Percentiles rank a stretch among this genome's conserved stretches.
Evolutionary conservation across 768 basidiomycete genomes (phyloP).

Genomic region (Auricularia sp.): DNA sequence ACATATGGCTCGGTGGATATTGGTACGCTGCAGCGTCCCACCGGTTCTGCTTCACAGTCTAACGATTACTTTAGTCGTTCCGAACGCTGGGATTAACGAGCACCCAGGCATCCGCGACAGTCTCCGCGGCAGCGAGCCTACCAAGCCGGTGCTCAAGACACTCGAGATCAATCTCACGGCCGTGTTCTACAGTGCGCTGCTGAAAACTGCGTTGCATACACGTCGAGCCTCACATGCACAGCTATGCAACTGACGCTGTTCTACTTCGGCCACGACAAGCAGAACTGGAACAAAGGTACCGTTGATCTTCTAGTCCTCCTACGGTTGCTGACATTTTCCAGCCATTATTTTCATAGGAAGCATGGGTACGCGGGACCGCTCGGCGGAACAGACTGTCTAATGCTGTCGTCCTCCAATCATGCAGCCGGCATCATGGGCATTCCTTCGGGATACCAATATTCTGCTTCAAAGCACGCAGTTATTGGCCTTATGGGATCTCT

Average conservation of each 20-base stretch:
- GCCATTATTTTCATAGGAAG: slow-evolving; percentile 44
- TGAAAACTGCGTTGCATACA: neutral
- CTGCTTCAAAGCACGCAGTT: slow-evolving; percentile 44
- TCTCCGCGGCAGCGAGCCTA: slow-evolving; percentile 15
- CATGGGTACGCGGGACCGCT: slow-evolving; percentile 30
- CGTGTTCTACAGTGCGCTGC: slow-evolving; percentile 2
- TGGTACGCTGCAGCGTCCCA: slow-evolving; percentile 21
- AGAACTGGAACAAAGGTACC: slow-evolving; percentile 6
- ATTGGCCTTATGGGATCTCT: slow-evolving; percentile 44
- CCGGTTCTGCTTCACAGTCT: neutral
- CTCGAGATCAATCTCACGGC: slow-evolving; percentile 25
- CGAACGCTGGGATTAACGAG: neutral
- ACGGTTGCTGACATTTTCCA: slow-evolving; percentile 24
- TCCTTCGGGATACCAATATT: slow-evolving; percentile 37
- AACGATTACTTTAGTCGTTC: neutral
- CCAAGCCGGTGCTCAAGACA: slow-evolving; percentile 33
- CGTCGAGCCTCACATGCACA: slow-evolving; percentile 12
- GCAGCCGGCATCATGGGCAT: slow-evolving; percentile 42
- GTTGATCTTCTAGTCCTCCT: neutral
- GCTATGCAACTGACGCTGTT: slow-evolving; percentile 41
- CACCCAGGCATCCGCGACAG: neutral
- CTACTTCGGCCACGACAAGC: slow-evolving; percentile 33
- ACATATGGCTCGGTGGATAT: slow-evolving; percentile 42
- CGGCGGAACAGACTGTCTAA: neutral
- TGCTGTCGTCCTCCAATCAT: too few species aligned